A percentile compares a stretch with the other conserved stretches of the same genome.
Conservation (phyloP, 176 grass and related monocot genomes). For the Puya raimondii region DNA sequence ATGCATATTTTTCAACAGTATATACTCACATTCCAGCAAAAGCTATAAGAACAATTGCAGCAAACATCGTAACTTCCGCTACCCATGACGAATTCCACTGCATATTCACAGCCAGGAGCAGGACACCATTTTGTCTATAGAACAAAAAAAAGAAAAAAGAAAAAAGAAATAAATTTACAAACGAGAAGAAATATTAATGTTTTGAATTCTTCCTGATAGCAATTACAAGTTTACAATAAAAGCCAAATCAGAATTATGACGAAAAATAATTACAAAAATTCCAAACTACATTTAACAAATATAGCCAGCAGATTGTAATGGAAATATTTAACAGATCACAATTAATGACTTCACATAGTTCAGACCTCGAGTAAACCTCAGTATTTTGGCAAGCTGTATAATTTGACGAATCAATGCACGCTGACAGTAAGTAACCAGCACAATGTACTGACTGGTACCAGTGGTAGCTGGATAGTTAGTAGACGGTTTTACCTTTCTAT, state of each 20-base stretch:
- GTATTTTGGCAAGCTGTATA: too few relatives aligned
- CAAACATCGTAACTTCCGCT: constrained; percentile 88
- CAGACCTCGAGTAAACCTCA: too few relatives aligned
- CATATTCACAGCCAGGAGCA: constrained; percentile 98
- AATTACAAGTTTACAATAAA: not conserved
- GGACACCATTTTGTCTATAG: constrained; percentile 98
- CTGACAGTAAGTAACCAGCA: too few relatives aligned
- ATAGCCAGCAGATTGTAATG: not conserved
- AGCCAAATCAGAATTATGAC: not conserved
- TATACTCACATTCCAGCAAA: constrained; percentile 91
- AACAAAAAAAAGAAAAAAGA: constrained; percentile 14
- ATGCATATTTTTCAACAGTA: not conserved
- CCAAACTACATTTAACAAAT: not conserved
- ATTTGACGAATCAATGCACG: too few relatives aligned
- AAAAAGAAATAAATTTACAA: not conserved
- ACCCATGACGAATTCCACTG: constrained; percentile 89
- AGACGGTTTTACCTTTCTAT: constrained; percentile 58
- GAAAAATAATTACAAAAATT: not conserved
- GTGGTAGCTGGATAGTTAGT: not conserved
- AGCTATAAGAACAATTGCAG: constrained; percentile 82
- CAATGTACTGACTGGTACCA: too few relatives aligned
- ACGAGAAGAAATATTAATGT: not conserved
- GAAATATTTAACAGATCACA: too few relatives aligned
- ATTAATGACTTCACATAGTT: too few relatives aligned
- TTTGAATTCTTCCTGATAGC: not conserved